These are phyloP conservation scores for Fusarium musae DNA, from an alignment of 2,329 filamentous ascomycete genomes.

Conservation along the genomic window DNA sequence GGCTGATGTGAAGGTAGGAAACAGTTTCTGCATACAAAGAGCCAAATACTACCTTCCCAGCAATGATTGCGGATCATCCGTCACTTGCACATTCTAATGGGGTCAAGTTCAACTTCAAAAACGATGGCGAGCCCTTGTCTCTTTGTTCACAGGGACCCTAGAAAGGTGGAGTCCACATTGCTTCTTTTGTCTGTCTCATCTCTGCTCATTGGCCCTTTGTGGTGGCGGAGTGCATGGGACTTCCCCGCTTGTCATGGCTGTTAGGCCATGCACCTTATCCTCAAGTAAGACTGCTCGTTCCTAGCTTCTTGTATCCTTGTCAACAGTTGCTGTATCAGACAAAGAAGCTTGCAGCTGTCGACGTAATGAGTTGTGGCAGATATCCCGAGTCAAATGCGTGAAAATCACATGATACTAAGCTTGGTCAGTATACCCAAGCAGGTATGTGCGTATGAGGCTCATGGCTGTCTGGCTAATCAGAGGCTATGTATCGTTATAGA, in stretches of 20 bases:
- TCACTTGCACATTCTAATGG: background rate
- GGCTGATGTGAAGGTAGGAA: background rate
- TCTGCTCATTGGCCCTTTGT: slow-evolving; percentile 35
- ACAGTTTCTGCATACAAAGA: background rate
- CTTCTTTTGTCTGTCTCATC: slow-evolving; percentile 42
- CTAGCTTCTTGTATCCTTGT: slow-evolving; percentile 6
- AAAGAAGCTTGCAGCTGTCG: slow-evolving; percentile 9
- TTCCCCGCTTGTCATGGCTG: slow-evolving; percentile 21
- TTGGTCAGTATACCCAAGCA: background rate
- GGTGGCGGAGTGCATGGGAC: slow-evolving; percentile 23
- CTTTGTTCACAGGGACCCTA: slow-evolving; percentile 14
- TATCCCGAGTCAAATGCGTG: background rate
- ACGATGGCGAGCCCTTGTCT: slow-evolving; percentile 17
- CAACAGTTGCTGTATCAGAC: background rate
- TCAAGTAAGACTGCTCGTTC: background rate
- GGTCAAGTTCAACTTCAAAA: background rate
- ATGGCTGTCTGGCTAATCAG: background rate
- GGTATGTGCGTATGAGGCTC: background rate
- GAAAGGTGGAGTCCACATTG: slow-evolving; percentile 40
- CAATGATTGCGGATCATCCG: background rate
- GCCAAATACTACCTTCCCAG: background rate
- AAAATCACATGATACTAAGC: background rate
- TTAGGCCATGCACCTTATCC: slow-evolving; percentile 15
- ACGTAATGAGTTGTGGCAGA: slow-evolving; percentile 18
- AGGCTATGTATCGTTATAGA: background rate